phyloP scores from a whole-genome alignment of 306 rosid species.

The Alnus rubra region DNA sequence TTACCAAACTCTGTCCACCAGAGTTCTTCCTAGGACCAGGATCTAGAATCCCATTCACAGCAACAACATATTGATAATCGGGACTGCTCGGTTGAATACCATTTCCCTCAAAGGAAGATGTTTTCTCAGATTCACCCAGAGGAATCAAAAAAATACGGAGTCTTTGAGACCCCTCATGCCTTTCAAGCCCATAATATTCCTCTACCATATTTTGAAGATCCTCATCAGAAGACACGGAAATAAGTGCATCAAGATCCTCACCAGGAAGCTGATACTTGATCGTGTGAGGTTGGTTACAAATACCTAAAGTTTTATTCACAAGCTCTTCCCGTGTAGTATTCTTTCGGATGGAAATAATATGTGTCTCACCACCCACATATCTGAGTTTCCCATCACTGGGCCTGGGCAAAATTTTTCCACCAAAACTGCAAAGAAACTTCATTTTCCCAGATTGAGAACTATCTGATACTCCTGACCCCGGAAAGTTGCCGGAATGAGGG shows the following conservation, averaged over 20 bases:
- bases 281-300: slow-evolving; percentile 64
- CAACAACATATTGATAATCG: slow-evolving; percentile 73
- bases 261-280: slow-evolving; percentile 86
- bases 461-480: slow-evolving; percentile 42
- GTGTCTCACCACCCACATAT: slow-evolving; percentile 79
- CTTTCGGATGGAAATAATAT: slow-evolving; percentile 53
- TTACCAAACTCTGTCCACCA: slow-evolving; percentile 36
- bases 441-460: slow-evolving; percentile 50
- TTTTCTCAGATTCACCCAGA: slow-evolving; percentile 59
- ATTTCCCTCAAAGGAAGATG: slow-evolving; percentile 43
- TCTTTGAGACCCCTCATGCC: slow-evolving; percentile 64
- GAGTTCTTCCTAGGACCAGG: slow-evolving; percentile 41
- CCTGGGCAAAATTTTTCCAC: slow-evolving; percentile 73
- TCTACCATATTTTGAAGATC: slow-evolving; percentile 87
- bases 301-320: slow-evolving; percentile 54
- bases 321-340: slow-evolving; percentile 60
- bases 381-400: slow-evolving; percentile 75
- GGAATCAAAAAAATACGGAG: slow-evolving; percentile 65
- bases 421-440: slow-evolving; percentile 74
- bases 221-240: slow-evolving; percentile 75
- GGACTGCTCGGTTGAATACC: slow-evolving; percentile 47
- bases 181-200: slow-evolving; percentile 70
- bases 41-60: slow-evolving; percentile 66
- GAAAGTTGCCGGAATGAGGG: slow-evolving; percentile 42
- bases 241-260: slow-evolving; percentile 82